Base-by-base conservation (phyloP, 257 asterid genomes). In the Penstemon barbatus region DNA sequence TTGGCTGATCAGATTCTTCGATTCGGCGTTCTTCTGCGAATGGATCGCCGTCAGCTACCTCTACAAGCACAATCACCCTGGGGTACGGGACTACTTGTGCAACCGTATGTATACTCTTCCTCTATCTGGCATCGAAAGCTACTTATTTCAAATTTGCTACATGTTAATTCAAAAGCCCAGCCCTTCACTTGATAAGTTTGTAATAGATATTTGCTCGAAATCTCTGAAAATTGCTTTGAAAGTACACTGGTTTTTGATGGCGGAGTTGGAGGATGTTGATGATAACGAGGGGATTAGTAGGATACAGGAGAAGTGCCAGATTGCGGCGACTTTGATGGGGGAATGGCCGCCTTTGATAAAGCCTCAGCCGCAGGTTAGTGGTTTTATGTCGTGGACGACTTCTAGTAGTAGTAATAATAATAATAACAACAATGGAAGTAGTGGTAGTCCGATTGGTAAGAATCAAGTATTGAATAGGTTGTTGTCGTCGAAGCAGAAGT, bases 41-140 rank as follows among this genome's bases (percentile, higher is more conserved):
- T 91, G 97, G 97, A 91, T 91, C 78, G 97, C 97, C 42, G 97
- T 91, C 57, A 91, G 97, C 83, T 91, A 91, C 82, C 89, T 91
- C 60, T 91, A 91, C 82, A 91, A 86, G 84, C 97, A 91, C 82
- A 90, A 84, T 77, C 97, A 91, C 36, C 81, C 96, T 3, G 97
- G 97, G 48, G 97, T 91, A 65, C 79, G 97, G 52, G 97, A 91
- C 69, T 91, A 91, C 82, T 70, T 91, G 72, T 91, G 97, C 78
- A 91, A 91, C 77, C 87, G 97, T 75, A 91, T 91, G 97, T 91
- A 91, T 66, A 86, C 97, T 60, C 82, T 91, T 69, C 96, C 97
- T 10, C 86, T 91, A 49, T 59, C 96, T 53, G 97, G 97, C 71
- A 88, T 88, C 73, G 96, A 91, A 59, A 85, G 91, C 82, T 91